Conservation (phyloP, 768 basidiomycete genomes). For the Suillus bovinus region DNA sequence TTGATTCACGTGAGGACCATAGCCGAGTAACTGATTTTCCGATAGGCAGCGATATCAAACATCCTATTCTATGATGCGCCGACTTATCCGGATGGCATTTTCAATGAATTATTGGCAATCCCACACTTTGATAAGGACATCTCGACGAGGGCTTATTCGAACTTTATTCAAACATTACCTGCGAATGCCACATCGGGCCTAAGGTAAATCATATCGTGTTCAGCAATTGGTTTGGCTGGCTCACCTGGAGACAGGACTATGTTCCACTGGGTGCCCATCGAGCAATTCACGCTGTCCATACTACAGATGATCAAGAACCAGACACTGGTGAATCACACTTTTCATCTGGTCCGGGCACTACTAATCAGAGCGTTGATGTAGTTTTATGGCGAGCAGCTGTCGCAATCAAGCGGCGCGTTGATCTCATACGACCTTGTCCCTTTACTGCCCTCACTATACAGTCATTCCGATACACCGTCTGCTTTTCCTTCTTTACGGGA, state of each 20-base stretch:
- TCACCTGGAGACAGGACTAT: not conserved
- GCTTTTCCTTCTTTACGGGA: conserved; percentile 48
- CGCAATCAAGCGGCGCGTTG: not conserved
- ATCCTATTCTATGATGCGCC: conserved; percentile 61
- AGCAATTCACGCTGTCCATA: not conserved
- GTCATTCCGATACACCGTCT: conserved; percentile 37
- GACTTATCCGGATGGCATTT: conserved; percentile 10
- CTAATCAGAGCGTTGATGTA: not conserved
- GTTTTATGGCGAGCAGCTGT: conserved; percentile 15
- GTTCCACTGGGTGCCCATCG: not conserved
- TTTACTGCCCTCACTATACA: conserved; percentile 44
- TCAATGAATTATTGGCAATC: conserved; percentile 1
- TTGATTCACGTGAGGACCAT: not conserved
- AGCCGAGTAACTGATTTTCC: conserved; percentile 5
- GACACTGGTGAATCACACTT: not conserved
- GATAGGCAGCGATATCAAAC: conserved; percentile 22
- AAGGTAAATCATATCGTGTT: not conserved
- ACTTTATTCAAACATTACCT: conserved; percentile 4
- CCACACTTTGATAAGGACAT: conserved; percentile 4
- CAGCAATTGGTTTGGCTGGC: not conserved
- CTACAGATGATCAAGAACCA: conserved; percentile 2
- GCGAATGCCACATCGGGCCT: conserved; percentile 3
- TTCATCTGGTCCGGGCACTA: not conserved
- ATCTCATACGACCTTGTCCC: conserved; percentile 43
- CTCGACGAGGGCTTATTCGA: conserved; percentile 4